Base-by-base conservation (phyloP, 768 basidiomycete species). In the Dentipellis sp. region DNA sequence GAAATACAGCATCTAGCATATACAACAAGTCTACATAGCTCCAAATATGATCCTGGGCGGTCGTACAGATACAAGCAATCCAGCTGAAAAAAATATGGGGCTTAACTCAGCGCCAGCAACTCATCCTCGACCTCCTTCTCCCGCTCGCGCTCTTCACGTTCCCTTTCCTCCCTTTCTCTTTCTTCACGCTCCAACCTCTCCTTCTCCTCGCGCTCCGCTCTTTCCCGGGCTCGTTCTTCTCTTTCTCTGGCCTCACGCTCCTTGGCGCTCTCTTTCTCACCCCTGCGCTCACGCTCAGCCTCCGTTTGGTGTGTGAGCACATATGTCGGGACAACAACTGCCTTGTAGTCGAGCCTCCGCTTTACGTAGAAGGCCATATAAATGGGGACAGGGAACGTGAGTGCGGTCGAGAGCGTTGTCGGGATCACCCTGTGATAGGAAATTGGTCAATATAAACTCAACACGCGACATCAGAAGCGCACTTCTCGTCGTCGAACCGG, bases 321-420 rank as follows among this genome's bases (percentile, higher is more conserved):
- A 11, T 60, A 62, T 9, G 60, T 50, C 12, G 58, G 60, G 46
- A 48, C 59, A 3, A 19, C 59, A 11, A 56, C 36, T 10, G 86
- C 83, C 67, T 84, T 86, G 71, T 94, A 94, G 59, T 94, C 89
- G 48, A 94, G 74, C 59, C 90, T 82, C 10, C 89, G 82, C 69
- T 94, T 94, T 58, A 92, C 90, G 66, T 95, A 97, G 72, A 94
- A 94, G 59, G 91, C 91, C 93, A 95, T 94, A 69, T 95, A 95
- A 5, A 91, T 86, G 50, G 82, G 77, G 17, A 91, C 91, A 50
- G 56, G 53, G 1, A 52, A 36, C 22, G 68, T 72, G 42, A 94
- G 75, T 54, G 86, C 88, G 1, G 78, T 78, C 8, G 78, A 75
- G 19, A 94, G 75, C 22, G 75, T 85, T 10, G 91, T 81, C 19